These are phyloP conservation scores for Dactylonectria estremocensis DNA, from an alignment of 2,329 filamentous ascomycete species.

Conservation along the genomic window DNA sequence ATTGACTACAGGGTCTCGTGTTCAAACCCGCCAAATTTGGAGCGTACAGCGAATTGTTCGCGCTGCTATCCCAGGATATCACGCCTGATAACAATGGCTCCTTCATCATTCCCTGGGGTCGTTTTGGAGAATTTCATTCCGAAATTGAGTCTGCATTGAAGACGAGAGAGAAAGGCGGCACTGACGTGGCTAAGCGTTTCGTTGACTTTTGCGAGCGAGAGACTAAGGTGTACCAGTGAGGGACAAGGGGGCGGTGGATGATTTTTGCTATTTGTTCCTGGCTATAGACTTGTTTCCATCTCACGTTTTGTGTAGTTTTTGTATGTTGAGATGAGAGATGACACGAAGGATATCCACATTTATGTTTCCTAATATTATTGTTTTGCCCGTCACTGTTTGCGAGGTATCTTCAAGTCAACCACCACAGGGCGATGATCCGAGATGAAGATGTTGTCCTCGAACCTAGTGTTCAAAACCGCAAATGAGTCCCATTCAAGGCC, in stretches of 20 bases:
- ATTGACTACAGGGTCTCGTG: conserved; percentile 28
- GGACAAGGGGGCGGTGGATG: not conserved
- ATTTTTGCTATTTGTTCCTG: not conserved
- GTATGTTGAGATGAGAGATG: not conserved
- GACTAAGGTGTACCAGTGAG: conserved; percentile 18
- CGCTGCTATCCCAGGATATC: conserved; percentile 37
- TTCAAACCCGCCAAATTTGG: conserved; percentile 40
- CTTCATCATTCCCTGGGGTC: conserved; percentile 36
- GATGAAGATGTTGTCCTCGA: conserved; percentile 50
- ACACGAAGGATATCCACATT: not conserved
- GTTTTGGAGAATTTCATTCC: conserved; percentile 33
- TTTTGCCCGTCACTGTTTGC: not conserved
- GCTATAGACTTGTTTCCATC: not conserved
- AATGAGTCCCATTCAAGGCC: conserved; percentile 45
- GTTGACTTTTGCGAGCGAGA: conserved; percentile 36
- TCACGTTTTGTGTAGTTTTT: not conserved
- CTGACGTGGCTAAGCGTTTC: conserved; percentile 28
- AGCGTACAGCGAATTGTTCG: conserved; percentile 42
- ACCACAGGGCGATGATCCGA: conserved; percentile 54
- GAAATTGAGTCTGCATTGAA: conserved; percentile 34
- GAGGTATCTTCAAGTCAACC: conserved; percentile 44
- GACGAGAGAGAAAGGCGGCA: conserved; percentile 21
- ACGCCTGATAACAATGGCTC: conserved; percentile 33
- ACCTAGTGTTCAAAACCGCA: conserved; percentile 46
- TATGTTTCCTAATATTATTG: conserved; percentile 6